Evolutionary conservation across 768 basidiomycete genomes (phyloP).

Genomic region (Kondoa malvinella): DNA sequence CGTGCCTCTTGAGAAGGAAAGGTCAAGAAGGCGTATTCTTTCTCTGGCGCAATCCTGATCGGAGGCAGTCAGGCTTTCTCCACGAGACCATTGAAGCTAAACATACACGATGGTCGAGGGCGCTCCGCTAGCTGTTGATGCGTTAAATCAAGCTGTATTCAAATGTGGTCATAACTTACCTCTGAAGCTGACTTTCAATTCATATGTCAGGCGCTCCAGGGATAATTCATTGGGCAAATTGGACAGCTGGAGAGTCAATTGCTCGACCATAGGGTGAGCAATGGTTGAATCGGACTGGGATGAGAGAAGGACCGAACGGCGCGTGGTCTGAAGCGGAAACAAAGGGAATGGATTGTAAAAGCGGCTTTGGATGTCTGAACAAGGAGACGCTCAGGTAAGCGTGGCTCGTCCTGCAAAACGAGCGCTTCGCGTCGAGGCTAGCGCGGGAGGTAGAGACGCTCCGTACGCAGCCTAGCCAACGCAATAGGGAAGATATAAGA

Average conservation of each 20-base stretch:
- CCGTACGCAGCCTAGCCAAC: no score
- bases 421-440: no score
- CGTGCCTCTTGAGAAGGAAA: background rate
- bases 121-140: background rate
- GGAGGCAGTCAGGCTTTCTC: background rate
- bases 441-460: no score
- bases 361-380: background rate
- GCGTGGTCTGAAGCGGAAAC: background rate
- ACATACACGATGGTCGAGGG: background rate
- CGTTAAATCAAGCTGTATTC: background rate
- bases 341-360: background rate
- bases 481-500: no score
- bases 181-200: background rate
- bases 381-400: no score
- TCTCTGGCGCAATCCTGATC: background rate
- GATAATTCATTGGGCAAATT: background rate
- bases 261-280: background rate
- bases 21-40: background rate
- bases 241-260: background rate
- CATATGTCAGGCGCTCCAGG: background rate
- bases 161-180: background rate
- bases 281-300: background rate
- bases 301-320: background rate
- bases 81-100: background rate
- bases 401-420: no score